A percentile compares a stretch with the other conserved stretches of the same genome.
phyloP scores from a whole-genome alignment of 495 filamentous ascomycete species.

The Neurospora africana region DNA sequence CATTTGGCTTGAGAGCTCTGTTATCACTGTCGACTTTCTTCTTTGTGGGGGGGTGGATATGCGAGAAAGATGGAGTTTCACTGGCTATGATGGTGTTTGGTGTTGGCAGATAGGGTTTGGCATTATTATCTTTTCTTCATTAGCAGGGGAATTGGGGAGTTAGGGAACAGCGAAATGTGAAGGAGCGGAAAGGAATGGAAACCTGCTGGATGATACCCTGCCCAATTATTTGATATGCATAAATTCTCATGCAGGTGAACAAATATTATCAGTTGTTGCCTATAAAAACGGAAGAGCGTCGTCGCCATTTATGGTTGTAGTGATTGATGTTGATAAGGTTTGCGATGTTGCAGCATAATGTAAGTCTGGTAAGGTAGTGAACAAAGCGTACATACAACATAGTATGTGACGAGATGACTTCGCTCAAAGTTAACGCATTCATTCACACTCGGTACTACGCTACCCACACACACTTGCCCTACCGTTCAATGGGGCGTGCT shows the following conservation, averaged over 20 bases:
- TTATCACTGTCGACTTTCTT: neutral
- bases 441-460: neutral
- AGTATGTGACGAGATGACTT: no score
- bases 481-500: neutral
- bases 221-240: neutral
- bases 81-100: neutral
- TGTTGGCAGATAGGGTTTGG: neutral
- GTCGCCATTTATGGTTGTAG: neutral
- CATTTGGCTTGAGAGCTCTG: neutral
- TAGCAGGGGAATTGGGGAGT: neutral
- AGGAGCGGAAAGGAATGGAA: neutral
- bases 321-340: neutral
- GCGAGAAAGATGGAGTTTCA: neutral
- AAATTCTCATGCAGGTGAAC: neutral
- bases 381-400: no score
- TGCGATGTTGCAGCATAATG: neutral
- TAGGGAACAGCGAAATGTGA: neutral
- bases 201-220: neutral
- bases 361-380: no score
- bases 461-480: neutral
- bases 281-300: neutral
- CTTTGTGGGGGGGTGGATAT: neutral
- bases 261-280: neutral
- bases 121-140: neutral
- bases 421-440: no score